Percentiles rank a stretch among this genome's conserved stretches.
Evolutionary conservation across 768 basidiomycete species (phyloP).

Genomic region (Tulasnella sp.): DNA sequence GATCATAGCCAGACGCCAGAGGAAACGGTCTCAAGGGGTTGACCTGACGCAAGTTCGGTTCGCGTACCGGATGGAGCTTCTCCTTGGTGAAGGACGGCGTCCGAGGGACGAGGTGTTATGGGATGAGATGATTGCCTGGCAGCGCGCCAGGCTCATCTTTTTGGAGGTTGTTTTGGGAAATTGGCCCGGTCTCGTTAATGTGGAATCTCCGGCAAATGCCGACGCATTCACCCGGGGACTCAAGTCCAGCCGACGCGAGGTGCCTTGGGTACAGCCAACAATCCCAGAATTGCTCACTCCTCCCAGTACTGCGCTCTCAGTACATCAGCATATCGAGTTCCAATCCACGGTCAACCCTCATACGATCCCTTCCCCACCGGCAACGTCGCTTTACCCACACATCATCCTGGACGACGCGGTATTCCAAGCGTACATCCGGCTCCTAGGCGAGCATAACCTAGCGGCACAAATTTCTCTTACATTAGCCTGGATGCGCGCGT

Average conservation of each 20-base stretch:
- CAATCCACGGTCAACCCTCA: not conserved
- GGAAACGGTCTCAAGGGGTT: constrained; percentile 20
- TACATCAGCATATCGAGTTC: not conserved
- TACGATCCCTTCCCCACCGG: constrained; percentile 24
- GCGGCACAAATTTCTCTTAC: constrained; percentile 61
- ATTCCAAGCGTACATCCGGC: constrained; percentile 57
- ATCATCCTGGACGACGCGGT: constrained; percentile 51
- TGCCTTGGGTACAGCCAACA: not conserved
- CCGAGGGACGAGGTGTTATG: constrained; percentile 40
- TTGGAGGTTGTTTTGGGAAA: constrained; percentile 55
- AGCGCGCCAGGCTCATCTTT: constrained; percentile 54
- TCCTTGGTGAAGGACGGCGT: not conserved
- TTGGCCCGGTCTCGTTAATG: constrained; percentile 43
- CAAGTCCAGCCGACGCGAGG: not conserved
- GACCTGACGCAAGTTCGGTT: constrained; percentile 25
- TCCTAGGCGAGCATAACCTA: constrained; percentile 52
- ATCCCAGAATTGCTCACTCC: constrained; percentile 5
- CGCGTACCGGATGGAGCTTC: not conserved
- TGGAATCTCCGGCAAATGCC: constrained; percentile 43
- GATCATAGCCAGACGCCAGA: constrained; percentile 42
- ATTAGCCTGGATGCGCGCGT: constrained; percentile 69
- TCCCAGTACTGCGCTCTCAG: constrained; percentile 14
- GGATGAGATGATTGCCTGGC: constrained; percentile 47
- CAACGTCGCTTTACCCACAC: constrained; percentile 38
- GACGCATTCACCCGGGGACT: constrained; percentile 35